phyloP scores from a whole-genome alignment of 208 protist genomes.

The Trypanosoma melophagium region DNA sequence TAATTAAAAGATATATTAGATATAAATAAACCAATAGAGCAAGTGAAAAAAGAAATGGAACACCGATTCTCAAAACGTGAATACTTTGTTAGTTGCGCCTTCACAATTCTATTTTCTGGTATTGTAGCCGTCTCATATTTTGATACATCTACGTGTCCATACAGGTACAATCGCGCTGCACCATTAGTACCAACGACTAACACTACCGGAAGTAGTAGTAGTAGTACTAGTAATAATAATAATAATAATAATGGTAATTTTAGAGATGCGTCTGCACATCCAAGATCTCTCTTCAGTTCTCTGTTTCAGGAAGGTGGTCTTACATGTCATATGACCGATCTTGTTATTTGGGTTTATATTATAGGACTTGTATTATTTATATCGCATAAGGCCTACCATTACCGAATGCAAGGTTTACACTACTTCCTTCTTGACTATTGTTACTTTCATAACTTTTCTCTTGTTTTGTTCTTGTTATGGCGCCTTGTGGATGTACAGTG shows the following conservation, averaged over 20 bases:
- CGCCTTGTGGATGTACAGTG: slow-evolving; percentile 56
- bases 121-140: slow-evolving; percentile 56
- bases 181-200: slow-evolving; percentile 8
- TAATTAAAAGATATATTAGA: neutral
- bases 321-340: slow-evolving; percentile 62
- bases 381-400: slow-evolving; percentile 58
- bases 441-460: slow-evolving; percentile 67
- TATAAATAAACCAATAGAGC: neutral
- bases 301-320: slow-evolving; percentile 35
- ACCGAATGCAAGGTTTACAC: slow-evolving; percentile 53
- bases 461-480: slow-evolving; percentile 58
- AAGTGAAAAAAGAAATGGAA: slow-evolving; percentile 29
- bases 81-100: slow-evolving; percentile 60
- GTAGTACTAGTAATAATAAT: neutral
- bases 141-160: slow-evolving; percentile 66
- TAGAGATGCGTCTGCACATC: slow-evolving; percentile 1
- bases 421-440: slow-evolving; percentile 80
- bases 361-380: slow-evolving; percentile 48
- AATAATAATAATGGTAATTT: neutral
- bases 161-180: slow-evolving; percentile 33
- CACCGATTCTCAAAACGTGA: slow-evolving; percentile 53
- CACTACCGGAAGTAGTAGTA: slow-evolving; percentile 2
- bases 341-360: slow-evolving; percentile 70
- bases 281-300: slow-evolving; percentile 26
- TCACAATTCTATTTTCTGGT: slow-evolving; percentile 50